Evolutionary conservation across 345 rosid genomes (phyloP), one percentile per base, ranked within the genome.

Genomic region (Eutrema heterophyllum): DNA sequence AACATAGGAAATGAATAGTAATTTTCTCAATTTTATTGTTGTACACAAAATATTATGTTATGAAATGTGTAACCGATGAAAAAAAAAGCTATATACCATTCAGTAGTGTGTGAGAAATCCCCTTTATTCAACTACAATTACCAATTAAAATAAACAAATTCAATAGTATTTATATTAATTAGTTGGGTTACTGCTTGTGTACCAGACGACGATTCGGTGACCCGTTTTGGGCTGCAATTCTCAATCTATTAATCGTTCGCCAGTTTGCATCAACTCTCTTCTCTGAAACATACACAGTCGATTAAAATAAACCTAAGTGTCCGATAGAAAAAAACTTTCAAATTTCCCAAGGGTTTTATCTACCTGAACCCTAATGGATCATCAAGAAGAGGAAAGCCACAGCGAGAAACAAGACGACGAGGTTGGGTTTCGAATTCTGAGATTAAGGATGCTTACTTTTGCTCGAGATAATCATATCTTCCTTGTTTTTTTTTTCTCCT

Each of bases 401-500:
- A 48, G 55, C 63, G 74, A 81, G 18, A 90, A 88, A 84, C 97
- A 81, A 82, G 88, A 87, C 44, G 92, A 83, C 57, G 97, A 88
- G 96, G 98, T 89, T 80, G 43, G 56, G 11, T 52, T 52, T 7
- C 36, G 36, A 79, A n/a, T n/a, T n/a, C n/a, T n/a, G n/a, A n/a
- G n/a, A n/a, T n/a, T n/a, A n/a, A n/a, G n/a, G n/a, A n/a, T n/a
- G n/a, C n/a, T 48, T 27, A 52, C 35, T 21, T 21, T 18, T 15
- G 50, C 50, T 45, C 4, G 26, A 16, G 11, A 45, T 33, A 3
- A 6, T 44, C n/a, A 30, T 70, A 9, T 66, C 45, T 70, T 58
- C 21, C 46, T 61, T 43, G 3, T 13, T 15, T 24, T 52, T 24
- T 13, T 39, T n/a, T n/a, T n/a, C n/a, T n/a, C n/a, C n/a, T n/a